Evolutionary conservation across 768 basidiomycete species (phyloP), one percentile per base, ranked within the genome.

Genomic region (Lactarius pseudohatsudake): DNA sequence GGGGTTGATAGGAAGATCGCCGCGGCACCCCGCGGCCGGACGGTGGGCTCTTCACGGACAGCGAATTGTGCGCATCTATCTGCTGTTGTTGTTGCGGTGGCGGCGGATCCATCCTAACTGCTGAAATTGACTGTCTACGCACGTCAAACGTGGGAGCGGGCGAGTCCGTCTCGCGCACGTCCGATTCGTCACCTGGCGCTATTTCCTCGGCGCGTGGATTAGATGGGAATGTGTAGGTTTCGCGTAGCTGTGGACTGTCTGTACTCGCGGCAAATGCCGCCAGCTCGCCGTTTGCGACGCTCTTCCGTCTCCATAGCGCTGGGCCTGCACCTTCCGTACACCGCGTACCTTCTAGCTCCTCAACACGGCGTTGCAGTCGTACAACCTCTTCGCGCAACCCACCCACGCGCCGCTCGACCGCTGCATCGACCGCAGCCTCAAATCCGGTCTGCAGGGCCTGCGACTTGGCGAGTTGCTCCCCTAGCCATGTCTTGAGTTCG

Each of bases 401-500:
- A 8, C 80, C 80, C 13, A 88, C 75, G 66, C 83, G 81, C 71
- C 82, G 83, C 72, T 91, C 89, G 54, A 91, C 88, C 43, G 85
- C 74, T 59, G 75, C 77, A 66, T 85, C 85, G 45, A 90, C 84
- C 13, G 81, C 76, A 67, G 86, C 84, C 62, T 85, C 82, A 54
- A 89, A 74, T 71, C 82, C 82, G 62, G 86, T 74, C 65, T 86
- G 79, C 38, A 89, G 79, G 16, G 82, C 70, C 62, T 82, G 84
- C 41, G 87, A 86, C 73, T 83, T 85, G 68, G 85, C 82, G 40
- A 93, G 77, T 76, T 94, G 91, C 55, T 90, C 89, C 28, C 81
- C 79, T 8, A 94, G 80, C 88, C 91, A 92, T 43, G 75, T 72
- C 77, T 93, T 92, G 64, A 94, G 83, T 72, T 91, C 85, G 72